Percentiles rank a stretch among this genome's conserved stretches.
Conservation (phyloP, 805 yeast species). For the Ogataea corticis region DNA sequence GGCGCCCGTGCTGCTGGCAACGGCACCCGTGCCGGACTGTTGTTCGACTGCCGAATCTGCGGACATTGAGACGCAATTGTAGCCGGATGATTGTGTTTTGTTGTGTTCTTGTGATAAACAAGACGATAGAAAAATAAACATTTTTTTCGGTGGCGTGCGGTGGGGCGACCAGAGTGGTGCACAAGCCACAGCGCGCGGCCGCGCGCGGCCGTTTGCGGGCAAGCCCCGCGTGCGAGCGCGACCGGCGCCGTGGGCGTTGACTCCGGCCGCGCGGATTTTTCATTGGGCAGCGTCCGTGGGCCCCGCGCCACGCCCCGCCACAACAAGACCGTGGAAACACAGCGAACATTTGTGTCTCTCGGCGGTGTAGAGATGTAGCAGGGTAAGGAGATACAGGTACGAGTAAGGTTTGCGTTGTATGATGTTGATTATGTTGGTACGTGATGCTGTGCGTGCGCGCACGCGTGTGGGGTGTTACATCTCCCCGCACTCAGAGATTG, state of each 20-base stretch:
- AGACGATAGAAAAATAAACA: neutral
- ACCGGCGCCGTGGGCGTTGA: no score
- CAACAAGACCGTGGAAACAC: no score
- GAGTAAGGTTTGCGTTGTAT: neutral
- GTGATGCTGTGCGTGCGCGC: no score
- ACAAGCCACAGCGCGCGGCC: no score
- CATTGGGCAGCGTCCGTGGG: no score
- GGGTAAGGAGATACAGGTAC: conserved; percentile 1
- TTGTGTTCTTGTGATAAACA: neutral
- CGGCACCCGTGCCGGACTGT: conserved; percentile 7
- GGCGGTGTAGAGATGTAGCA: neutral
- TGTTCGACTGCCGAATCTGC: conserved; percentile 8
- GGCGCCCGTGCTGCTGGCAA: conserved; percentile 4
- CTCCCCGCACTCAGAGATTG: conserved; percentile 28
- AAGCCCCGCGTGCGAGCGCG: no score
- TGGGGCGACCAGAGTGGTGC: neutral
- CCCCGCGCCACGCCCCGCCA: no score
- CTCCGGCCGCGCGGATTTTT: no score
- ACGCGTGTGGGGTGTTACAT: conserved; percentile 12
- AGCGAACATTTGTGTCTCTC: no score
- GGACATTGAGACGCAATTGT: conserved; percentile 4
- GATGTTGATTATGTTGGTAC: neutral
- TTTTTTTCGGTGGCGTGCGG: neutral
- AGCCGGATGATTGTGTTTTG: neutral
- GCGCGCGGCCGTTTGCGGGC: no score